Conservation (phyloP, 371 early-diverging fungal species). For the Fennellomyces sp. region DNA sequence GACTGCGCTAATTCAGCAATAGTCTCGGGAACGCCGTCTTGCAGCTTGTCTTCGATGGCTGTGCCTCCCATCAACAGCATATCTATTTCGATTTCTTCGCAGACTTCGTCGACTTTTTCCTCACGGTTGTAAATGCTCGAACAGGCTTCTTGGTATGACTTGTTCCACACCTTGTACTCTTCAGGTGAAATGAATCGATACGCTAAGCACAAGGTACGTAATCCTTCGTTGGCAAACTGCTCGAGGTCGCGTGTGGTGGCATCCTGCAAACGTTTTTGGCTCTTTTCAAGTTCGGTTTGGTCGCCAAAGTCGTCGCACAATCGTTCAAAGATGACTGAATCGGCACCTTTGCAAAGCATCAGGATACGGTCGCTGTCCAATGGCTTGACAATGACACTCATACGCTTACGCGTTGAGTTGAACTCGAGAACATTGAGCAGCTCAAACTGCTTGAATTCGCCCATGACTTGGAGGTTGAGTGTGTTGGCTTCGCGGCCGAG, state of each 20-base stretch:
- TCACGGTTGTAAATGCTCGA: constrained; percentile 72
- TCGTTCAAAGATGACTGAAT: constrained; percentile 86
- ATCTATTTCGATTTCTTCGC: constrained; percentile 74
- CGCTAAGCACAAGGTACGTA: constrained; percentile 84
- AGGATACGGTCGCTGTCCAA: constrained; percentile 74
- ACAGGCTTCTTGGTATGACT: constrained; percentile 67
- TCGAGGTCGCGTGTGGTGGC: constrained; percentile 50
- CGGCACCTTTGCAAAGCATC: constrained; percentile 96
- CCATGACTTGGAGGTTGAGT: constrained; percentile 70
- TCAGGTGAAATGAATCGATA: constrained; percentile 74
- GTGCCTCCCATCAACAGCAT: constrained; percentile 86
- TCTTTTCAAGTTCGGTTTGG: constrained; percentile 41
- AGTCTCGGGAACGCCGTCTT: constrained; percentile 85
- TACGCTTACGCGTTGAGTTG: constrained; percentile 83
- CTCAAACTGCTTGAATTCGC: constrained; percentile 59
- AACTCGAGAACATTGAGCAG: constrained; percentile 83
- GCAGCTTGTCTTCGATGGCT: constrained; percentile 93
- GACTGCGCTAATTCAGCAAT: constrained; percentile 79
- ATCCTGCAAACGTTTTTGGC: constrained; percentile 36
- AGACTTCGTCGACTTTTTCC: constrained; percentile 67
- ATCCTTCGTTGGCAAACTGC: constrained; percentile 85
- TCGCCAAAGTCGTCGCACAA: constrained; percentile 57
- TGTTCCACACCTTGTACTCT: constrained; percentile 68
- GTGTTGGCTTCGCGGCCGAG: constrained; percentile 67
- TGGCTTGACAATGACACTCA: constrained; percentile 79